phyloP scores from a whole-genome alignment of 2,329 filamentous ascomycete species.

The Xylariaceae sp. region DNA sequence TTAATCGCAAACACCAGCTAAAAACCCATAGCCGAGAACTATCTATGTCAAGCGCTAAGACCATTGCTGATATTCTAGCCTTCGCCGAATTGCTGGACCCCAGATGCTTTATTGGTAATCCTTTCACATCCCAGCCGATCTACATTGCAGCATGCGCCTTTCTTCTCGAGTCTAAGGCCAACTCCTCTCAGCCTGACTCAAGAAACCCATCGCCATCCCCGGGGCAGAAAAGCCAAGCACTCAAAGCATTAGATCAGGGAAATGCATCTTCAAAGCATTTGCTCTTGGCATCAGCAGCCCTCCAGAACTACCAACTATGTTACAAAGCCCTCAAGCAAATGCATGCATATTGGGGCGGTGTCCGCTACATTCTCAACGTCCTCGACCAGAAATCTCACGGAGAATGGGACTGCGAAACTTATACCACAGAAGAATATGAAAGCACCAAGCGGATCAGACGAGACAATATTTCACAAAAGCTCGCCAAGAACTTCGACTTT shows the following conservation, averaged over 20 bases:
- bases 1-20: conserved; percentile 69
- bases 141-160: conserved; percentile 92
- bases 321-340: conserved; percentile 83
- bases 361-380: conserved; percentile 85
- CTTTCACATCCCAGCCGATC: conserved; percentile 88
- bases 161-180: conserved; percentile 79
- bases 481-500: conserved; percentile 52
- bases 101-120: conserved; percentile 85
- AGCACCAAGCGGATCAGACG: conserved; percentile 63
- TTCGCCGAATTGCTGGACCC: conserved; percentile 87
- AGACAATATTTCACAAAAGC: conserved; percentile 51
- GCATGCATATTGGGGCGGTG: conserved; percentile 85
- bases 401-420: conserved; percentile 77
- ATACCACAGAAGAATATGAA: conserved; percentile 77
- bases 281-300: conserved; percentile 79
- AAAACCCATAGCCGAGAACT: conserved; percentile 80
- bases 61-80: conserved; percentile 85
- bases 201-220: conserved; percentile 61
- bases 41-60: conserved; percentile 89
- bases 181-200: conserved; percentile 71
- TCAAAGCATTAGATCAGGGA: conserved; percentile 35
- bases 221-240: conserved; percentile 36
- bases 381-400: conserved; percentile 88
- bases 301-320: conserved; percentile 85
- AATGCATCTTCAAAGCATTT: conserved; percentile 70